Conservation (phyloP, 2,329 filamentous ascomycete genomes). For the Fusarium austroafricanum region DNA sequence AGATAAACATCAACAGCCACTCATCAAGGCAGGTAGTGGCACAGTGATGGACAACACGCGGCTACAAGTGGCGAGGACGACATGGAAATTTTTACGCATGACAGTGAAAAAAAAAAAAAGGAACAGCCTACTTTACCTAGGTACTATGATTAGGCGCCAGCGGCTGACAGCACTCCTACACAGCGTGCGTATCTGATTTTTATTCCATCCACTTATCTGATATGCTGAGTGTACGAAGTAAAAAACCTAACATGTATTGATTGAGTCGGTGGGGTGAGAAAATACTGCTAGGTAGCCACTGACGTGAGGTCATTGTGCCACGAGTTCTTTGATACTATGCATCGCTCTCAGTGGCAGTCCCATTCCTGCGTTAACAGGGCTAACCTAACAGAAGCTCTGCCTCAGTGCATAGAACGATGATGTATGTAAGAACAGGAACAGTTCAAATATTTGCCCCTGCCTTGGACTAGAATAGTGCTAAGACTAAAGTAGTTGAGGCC, state of each 20-base stretch:
- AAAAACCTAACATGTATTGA: background rate
- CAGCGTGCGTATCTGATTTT: background rate
- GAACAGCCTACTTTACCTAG: background rate
- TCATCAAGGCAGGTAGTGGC: constrained; percentile 18
- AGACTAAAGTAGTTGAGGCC: constrained; percentile 23
- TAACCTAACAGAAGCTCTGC: constrained; percentile 1
- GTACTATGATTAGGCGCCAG: constrained; percentile 25
- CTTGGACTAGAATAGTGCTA: constrained; percentile 25
- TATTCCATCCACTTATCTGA: background rate
- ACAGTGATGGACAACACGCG: constrained; percentile 16
- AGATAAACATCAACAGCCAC: constrained; percentile 15
- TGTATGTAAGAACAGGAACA: constrained; percentile 12
- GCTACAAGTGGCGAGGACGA: constrained; percentile 27
- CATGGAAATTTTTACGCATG: constrained; percentile 22
- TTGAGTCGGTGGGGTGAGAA: background rate
- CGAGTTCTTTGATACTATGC: constrained; percentile 3
- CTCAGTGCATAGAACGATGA: constrained; percentile 15
- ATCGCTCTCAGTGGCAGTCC: constrained; percentile 11
- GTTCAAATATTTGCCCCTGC: constrained; percentile 26
- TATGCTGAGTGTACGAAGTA: background rate
- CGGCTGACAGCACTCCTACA: constrained; percentile 15
- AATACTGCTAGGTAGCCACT: background rate
- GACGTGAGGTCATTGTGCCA: constrained; percentile 17
- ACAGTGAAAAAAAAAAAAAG: constrained; percentile 9
- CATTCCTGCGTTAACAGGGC: constrained; percentile 21